Evolutionary conservation across 2,329 filamentous ascomycete genomes (phyloP).

Genomic region (Cladosporium sp.): DNA sequence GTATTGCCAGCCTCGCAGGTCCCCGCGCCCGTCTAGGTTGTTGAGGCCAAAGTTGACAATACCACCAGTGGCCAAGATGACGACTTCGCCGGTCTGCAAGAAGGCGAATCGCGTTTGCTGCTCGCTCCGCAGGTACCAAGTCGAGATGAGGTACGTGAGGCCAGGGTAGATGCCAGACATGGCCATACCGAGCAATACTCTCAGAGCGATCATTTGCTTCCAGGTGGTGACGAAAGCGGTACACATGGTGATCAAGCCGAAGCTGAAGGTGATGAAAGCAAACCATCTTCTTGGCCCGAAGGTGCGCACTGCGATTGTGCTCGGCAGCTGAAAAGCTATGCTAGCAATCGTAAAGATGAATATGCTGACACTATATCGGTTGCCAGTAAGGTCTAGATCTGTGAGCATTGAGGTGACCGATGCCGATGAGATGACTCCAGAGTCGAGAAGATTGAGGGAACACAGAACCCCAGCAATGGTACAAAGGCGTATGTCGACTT

Average conservation of each 20-base stretch:
- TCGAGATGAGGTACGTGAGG: slow-evolving; percentile 48
- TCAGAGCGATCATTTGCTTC: slow-evolving; percentile 65
- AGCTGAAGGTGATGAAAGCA: slow-evolving; percentile 54
- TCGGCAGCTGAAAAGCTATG: slow-evolving; percentile 65
- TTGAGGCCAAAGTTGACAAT: slow-evolving; percentile 69
- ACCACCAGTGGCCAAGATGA: slow-evolving; percentile 60
- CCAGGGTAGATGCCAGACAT: slow-evolving; percentile 56
- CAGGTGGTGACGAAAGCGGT: slow-evolving; percentile 65
- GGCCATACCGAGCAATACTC: slow-evolving; percentile 61
- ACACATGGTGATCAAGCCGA: slow-evolving; percentile 63
- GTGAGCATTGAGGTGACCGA: slow-evolving; percentile 64
- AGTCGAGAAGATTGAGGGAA: slow-evolving; percentile 65
- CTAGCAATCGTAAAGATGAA: slow-evolving; percentile 69
- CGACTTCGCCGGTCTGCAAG: slow-evolving; percentile 61
- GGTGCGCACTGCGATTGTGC: slow-evolving; percentile 61
- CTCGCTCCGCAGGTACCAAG: slow-evolving; percentile 61
- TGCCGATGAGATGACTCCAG: slow-evolving; percentile 65
- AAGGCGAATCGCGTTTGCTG: slow-evolving; percentile 64
- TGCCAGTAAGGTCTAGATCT: slow-evolving; percentile 61
- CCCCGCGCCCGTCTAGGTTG: slow-evolving; percentile 52
- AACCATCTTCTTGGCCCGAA: slow-evolving; percentile 64
- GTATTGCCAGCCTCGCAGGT: slow-evolving; percentile 62
- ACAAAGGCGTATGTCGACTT: slow-evolving; percentile 65
- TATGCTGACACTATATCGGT: slow-evolving; percentile 65
- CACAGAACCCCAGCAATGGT: slow-evolving; percentile 68